Conservation (phyloP, 2,329 filamentous ascomycete species). For the Dothiorella sarmentorum region DNA sequence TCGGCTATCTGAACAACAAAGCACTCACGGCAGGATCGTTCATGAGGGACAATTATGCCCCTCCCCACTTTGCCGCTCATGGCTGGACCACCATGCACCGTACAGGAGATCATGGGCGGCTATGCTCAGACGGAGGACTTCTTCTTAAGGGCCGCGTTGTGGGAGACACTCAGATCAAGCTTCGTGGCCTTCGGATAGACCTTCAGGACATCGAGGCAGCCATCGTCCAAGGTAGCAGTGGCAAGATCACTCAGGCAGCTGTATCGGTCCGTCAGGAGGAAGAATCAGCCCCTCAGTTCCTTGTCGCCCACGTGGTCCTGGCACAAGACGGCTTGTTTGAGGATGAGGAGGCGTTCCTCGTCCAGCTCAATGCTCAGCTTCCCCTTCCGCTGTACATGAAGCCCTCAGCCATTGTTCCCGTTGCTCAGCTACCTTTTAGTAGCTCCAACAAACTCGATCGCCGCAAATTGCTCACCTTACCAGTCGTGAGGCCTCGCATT, state of each 20-base stretch:
- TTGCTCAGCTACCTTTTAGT: slow-evolving; percentile 54
- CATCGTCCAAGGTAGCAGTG: neutral
- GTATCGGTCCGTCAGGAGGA: no score
- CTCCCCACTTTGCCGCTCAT: no score
- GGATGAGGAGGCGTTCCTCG: neutral
- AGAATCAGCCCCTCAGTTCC: slow-evolving; percentile 18
- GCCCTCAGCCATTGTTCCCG: slow-evolving; percentile 63
- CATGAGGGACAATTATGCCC: no score
- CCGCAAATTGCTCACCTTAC: slow-evolving; percentile 70
- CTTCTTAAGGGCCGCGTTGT: slow-evolving; percentile 74
- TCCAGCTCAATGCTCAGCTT: neutral
- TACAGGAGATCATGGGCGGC: slow-evolving; percentile 69
- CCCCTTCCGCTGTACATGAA: slow-evolving; percentile 81
- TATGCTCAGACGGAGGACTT: slow-evolving; percentile 62
- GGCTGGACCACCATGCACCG: slow-evolving; percentile 62
- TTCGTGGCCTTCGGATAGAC: slow-evolving; percentile 73
- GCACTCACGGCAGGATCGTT: no score
- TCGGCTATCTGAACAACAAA: slow-evolving; percentile 68
- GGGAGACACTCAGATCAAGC: slow-evolving; percentile 69
- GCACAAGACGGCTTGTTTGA: neutral
- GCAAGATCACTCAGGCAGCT: no score
- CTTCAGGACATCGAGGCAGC: slow-evolving; percentile 51
- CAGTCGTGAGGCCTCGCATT: no score
- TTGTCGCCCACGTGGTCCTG: slow-evolving; percentile 33
- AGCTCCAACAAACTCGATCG: slow-evolving; percentile 41